Base-by-base conservation (phyloP, 2,329 filamentous ascomycete genomes). In the Colletotrichum sp. region DNA sequence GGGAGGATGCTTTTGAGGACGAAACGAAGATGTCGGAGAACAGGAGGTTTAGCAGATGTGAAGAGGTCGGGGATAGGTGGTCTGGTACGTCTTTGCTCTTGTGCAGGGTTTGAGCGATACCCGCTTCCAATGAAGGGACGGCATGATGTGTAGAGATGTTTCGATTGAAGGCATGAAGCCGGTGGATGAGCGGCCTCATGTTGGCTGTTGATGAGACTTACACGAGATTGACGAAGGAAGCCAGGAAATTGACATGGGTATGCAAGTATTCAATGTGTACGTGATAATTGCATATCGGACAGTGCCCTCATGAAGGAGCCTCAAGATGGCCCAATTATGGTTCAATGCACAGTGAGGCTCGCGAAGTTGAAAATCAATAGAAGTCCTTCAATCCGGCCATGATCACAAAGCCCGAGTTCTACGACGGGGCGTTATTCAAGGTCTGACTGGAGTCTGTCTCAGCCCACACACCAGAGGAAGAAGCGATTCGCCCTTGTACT, bases 1-100 rank as follows among this genome's bases (percentile, higher is more conserved):
- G 73, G 6, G 61, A 73, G 75, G 77, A 76, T 29, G 75, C 74
- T 21, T 85, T 74, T 55, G 62, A 54, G 57, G 63, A 51, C 31
- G 62, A 54, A 36, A 65, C 86, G 13, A 93, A 79, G 68, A 91
- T 87, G 76, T 91, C 90, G 62, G 83, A 80, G 2, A 96, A 87
- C 11, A 92, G 89, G 34, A 91, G 85, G 76, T 88, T 86, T 61
- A 98, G 89, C 59, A 94, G 90, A 82, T 92, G 87, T 1, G 92
- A 93, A 33, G 87, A 89, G 69, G 89, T 91, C 1, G 92, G 90
- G 38, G 89, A 87, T 59, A 89, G 82, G 75, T 83, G 81, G 79
- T 89, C 87, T 27, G 80, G 81, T 72, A 86, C 85, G 76, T 81
- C 73, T 74, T 83, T 86, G 27, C 75, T 70, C 16, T 57, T 75